Evolutionary conservation across 1,284 basidiomycete genomes (phyloP).

Genomic region (Xerocomus nothofagi): DNA sequence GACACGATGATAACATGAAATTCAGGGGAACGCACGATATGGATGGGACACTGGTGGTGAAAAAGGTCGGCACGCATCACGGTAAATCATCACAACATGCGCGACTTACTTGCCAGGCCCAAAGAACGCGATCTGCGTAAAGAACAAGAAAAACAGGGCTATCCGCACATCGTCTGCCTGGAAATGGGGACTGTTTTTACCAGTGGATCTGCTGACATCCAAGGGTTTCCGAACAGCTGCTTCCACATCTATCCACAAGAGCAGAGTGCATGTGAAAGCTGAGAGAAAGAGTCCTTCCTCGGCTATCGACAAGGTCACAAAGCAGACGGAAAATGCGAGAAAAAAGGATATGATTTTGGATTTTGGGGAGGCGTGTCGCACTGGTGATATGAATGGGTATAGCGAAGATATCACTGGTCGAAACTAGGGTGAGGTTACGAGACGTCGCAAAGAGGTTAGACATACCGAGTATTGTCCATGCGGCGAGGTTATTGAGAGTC

Average conservation of each 20-base stretch:
- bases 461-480: too few relatives aligned
- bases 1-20: neutral
- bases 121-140: constrained; percentile 84
- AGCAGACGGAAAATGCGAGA: constrained; percentile 57
- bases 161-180: constrained; percentile 49
- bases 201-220: neutral
- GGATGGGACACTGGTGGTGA: constrained; percentile 64
- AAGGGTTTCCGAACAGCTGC: constrained; percentile 29
- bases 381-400: too few relatives aligned
- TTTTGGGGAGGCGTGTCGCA: constrained; percentile 23
- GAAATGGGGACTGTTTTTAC: constrained; percentile 41
- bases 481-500: too few relatives aligned
- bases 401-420: too few relatives aligned
- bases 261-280: constrained; percentile 57
- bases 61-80: neutral
- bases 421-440: too few relatives aligned
- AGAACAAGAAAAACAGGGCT: constrained; percentile 76
- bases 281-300: constrained; percentile 58
- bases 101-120: constrained; percentile 76
- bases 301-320: too few relatives aligned
- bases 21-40: constrained; percentile 55
- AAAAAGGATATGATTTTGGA: constrained; percentile 59
- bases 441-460: too few relatives aligned
- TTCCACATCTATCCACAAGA: constrained; percentile 71
- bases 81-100: neutral